These are phyloP conservation scores for Lipomyces japonicus DNA, from an alignment of 805 yeast species.

Conservation along the genomic window DNA sequence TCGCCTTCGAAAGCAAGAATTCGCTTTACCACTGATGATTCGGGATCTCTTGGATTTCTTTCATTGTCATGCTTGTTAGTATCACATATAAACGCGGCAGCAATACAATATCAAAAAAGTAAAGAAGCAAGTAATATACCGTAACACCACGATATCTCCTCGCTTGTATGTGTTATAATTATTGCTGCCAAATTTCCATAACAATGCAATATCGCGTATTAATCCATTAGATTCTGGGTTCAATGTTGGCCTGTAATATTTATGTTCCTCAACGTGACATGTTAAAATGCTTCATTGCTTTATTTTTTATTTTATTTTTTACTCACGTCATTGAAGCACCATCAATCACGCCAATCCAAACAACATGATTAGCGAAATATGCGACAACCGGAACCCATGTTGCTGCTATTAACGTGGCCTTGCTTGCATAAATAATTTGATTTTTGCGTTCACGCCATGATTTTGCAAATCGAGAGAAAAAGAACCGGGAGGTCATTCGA, in stretches of 20 bases:
- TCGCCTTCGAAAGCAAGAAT: conserved; percentile 76
- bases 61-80: background rate
- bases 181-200: conserved; percentile 13
- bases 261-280: too few relatives aligned
- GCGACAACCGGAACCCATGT: conserved; percentile 81
- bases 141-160: conserved; percentile 19
- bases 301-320: too few relatives aligned
- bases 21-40: conserved; percentile 70
- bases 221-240: conserved; percentile 25
- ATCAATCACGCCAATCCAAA: conserved; percentile 66
- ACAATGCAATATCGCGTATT: conserved; percentile 16
- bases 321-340: conserved; percentile 70
- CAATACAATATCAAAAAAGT: too few relatives aligned
- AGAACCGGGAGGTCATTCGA: too few relatives aligned
- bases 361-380: conserved; percentile 64
- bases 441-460: too few relatives aligned
- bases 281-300: too few relatives aligned
- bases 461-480: too few relatives aligned
- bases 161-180: conserved; percentile 12
- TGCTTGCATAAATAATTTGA: background rate
- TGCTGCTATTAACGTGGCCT: conserved; percentile 39
- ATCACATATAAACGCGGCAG: too few relatives aligned
- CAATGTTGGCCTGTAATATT: conserved; percentile 18
- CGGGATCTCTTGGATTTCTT: conserved; percentile 65
- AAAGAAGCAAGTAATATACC: conserved; percentile 2